Percentiles rank a stretch among this genome's conserved stretches.
Evolutionary conservation across 306 rosid genomes (phyloP).

Genomic region (Trifolium pratense): DNA sequence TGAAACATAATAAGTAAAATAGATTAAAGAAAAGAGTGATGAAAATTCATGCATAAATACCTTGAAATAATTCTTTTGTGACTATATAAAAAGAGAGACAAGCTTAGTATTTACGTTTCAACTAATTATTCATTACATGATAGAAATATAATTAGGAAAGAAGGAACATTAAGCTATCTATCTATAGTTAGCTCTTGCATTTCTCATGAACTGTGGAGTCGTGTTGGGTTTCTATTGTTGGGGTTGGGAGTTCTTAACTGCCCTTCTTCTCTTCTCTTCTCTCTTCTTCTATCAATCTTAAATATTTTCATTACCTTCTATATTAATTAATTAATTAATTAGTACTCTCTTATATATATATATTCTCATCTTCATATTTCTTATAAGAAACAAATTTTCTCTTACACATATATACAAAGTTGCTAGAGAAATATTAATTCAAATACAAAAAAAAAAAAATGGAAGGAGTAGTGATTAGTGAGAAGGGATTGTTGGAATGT

Average conservation of each 20-base stretch:
- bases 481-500: slow-evolving; percentile 61
- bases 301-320: background rate
- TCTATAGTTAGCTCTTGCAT: slow-evolving; percentile 55
- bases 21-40: slow-evolving; percentile 2
- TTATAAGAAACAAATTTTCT: slow-evolving; percentile 16
- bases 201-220: slow-evolving; percentile 99
- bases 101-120: slow-evolving; percentile 66
- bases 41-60: slow-evolving; percentile 43
- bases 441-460: background rate
- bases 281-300: background rate
- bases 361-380: background rate
- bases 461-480: slow-evolving; percentile 42
- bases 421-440: background rate
- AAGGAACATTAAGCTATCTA: slow-evolving; percentile 4
- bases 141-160: slow-evolving; percentile 26
- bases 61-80: slow-evolving; percentile 22
- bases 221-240: slow-evolving; percentile 99
- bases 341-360: background rate
- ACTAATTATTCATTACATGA: slow-evolving; percentile 34
- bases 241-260: slow-evolving; percentile 99
- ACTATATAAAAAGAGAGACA: slow-evolving; percentile 42
- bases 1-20: too few species aligned
- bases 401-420: background rate
- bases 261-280: slow-evolving; percentile 91
- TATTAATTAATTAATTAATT: background rate